Base-by-base conservation (phyloP, 768 basidiomycete genomes). In the Amanita brunnescens region DNA sequence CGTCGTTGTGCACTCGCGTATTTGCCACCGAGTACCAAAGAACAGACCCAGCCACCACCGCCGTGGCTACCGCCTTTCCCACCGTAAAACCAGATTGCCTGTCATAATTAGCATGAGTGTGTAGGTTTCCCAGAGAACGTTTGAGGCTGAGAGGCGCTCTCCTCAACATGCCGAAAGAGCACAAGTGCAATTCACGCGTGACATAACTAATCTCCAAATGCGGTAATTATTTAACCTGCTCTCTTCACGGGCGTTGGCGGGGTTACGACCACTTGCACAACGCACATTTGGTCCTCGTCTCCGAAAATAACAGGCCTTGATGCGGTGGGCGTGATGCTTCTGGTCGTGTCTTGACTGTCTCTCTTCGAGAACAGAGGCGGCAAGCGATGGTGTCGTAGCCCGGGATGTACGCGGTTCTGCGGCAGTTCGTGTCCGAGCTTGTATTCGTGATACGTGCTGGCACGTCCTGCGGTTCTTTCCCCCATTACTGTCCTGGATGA, bases 21-120 rank as follows among this genome's bases (percentile, higher is more conserved):
- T 57, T 58, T 24, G 63, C 63, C n/a, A n/a, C n/a, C 18, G 65
- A 54, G 58, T 72, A 72, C 72, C 69, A 77, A 20, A 75, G 54
- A 12, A 66, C 48, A 12, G 67, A 67, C 4, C 67, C 72, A 39
- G 64, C 64, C 20, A 68, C 56, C 18, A 64, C 60, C 29, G 68
- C 61, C 26, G 70, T 62, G 0, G 65, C 64, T 3, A 62, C 54
- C 44, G 64, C 35, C 35, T 60, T 49, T 35, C 53, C 57, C 55
- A 38, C 54, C 49, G 53, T 52, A 52, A 55, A 35, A 56, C 55
- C 50, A 21, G 44, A 51, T 59, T 38, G 35, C 47, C 33, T 49
- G 56, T 56, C 29, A 58, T 41, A 26, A 53, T 58, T 24, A 54
- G 21, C 26, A 33, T 39, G 33, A 34, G 62, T 34, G 55, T 48